A percentile compares a stretch with the other conserved stretches of the same genome.
Conservation (phyloP, 2,329 filamentous ascomycete species). For the Claviceps lovelessii region DNA sequence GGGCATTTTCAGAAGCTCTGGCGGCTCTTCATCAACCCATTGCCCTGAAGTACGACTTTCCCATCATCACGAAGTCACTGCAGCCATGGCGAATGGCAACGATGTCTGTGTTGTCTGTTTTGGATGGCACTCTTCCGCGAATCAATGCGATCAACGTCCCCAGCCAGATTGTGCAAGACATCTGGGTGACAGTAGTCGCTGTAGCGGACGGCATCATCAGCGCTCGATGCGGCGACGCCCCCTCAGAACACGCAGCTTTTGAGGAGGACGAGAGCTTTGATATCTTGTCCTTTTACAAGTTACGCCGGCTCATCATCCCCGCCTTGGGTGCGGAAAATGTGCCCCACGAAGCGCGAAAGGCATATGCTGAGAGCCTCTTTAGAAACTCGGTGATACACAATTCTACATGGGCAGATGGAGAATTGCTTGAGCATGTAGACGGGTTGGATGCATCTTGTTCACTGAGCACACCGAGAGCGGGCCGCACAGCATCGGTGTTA, state of each 20-base stretch:
- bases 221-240: slow-evolving; percentile 41
- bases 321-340: slow-evolving; percentile 53
- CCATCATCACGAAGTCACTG: slow-evolving; percentile 52
- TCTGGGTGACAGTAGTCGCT: slow-evolving; percentile 57
- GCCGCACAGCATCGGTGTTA: slow-evolving; percentile 54
- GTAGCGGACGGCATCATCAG: slow-evolving; percentile 56
- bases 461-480: slow-evolving; percentile 51
- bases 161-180: slow-evolving; percentile 32
- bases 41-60: slow-evolving; percentile 65
- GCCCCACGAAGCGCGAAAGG: slow-evolving; percentile 49
- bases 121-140: slow-evolving; percentile 50
- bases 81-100: slow-evolving; percentile 74
- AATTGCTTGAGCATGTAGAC: slow-evolving; percentile 32
- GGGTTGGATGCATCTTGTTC: slow-evolving; percentile 42
- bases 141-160: slow-evolving; percentile 35
- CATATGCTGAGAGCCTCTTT: slow-evolving; percentile 67
- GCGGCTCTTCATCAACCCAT: slow-evolving; percentile 57
- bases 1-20: slow-evolving; percentile 51
- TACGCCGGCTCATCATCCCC: slow-evolving; percentile 61
- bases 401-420: slow-evolving; percentile 39
- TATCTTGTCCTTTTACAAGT: slow-evolving; percentile 53
- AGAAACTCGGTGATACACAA: slow-evolving; percentile 66
- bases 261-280: slow-evolving; percentile 67
- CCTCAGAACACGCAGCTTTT: slow-evolving; percentile 33
- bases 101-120: slow-evolving; percentile 50